phyloP scores from a whole-genome alignment of 345 rosid genomes.

The Citrus maxima region DNA sequence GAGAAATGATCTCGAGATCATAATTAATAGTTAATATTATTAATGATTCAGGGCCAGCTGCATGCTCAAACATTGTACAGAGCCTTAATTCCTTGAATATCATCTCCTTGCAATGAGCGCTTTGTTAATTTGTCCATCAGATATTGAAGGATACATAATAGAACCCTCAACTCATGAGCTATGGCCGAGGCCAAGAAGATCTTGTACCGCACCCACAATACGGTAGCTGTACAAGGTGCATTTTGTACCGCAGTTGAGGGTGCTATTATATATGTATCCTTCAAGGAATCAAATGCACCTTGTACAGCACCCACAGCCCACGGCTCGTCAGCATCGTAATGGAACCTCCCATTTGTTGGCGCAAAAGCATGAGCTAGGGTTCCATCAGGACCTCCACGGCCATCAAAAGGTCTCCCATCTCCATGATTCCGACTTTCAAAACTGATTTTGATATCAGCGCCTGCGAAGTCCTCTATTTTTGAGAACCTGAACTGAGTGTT shows the following conservation, averaged over 20 bases:
- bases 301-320: neutral
- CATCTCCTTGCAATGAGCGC: conserved; percentile 15
- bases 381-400: too few species aligned
- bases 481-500: conserved; percentile 24
- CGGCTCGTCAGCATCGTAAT: conserved; percentile 15
- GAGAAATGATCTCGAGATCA: too few species aligned
- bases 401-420: conserved; percentile 7
- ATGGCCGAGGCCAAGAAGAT: conserved; percentile 30
- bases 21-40: too few species aligned
- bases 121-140: conserved; percentile 19
- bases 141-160: conserved; percentile 31
- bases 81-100: conserved; percentile 29
- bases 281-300: neutral
- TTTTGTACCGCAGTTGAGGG: too few species aligned
- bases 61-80: conserved; percentile 13
- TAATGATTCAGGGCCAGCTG: too few species aligned
- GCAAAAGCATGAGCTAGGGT: too few species aligned
- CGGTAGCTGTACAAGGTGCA: too few species aligned
- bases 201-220: neutral
- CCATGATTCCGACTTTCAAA: conserved; percentile 20
- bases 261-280: too few species aligned
- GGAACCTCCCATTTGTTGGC: too few species aligned
- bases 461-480: neutral
- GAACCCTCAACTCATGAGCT: conserved; percentile 19
- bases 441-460: conserved; percentile 24